Base-by-base conservation (phyloP, 2,329 filamentous ascomycete genomes). In the Purpureocillium takamizusanense region DNA sequence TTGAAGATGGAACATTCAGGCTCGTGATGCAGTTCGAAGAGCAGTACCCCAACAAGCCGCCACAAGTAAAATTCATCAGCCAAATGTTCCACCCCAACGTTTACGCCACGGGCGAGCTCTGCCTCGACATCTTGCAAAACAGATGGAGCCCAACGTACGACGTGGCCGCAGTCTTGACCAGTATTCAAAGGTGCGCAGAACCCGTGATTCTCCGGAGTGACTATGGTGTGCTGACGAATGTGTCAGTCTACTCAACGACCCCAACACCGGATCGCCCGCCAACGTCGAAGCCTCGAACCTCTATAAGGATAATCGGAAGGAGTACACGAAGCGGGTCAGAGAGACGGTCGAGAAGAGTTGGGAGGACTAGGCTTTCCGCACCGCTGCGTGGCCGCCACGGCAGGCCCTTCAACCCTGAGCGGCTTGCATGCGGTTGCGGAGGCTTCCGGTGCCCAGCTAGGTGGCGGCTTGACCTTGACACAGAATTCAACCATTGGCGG, bases 31-130 rank as follows among this genome's bases (percentile, higher is more conserved):
- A 95, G 58, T 98, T 98, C 52, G 92, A 97, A 59, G 92, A 98
- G 62, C 89, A 95, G 56, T 98, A 98, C 54, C 92, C 92, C 23
- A 98, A 97, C 67, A 97, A 97, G 62, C 92, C 92, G 5, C 92
- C 92, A 0, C 85, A 88, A 27, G 92, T 97, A 66, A 97, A 97
- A 59, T 98, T 98, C 61, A 94, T 98, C 60, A 94, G 86, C 63
- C 81, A 92, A 61, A 98, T 98, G 92, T 98, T 98, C 63, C 92
- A 98, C 54, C 92, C 92, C 14, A 98, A 98, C 57, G 92, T 98
- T 41, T 98, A 98, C 60, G 89, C 86, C 38, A 97, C 89, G 0
- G 92, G 92, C 44, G 92, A 98, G 67, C 74, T 98, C 36, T 98
- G 92, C 57, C 68, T 98, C 49, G 92, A 98, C 57, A 98, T 98